Evolutionary conservation across 2,329 filamentous ascomycete species (phyloP).

Genomic region (Orbilia quercus): DNA sequence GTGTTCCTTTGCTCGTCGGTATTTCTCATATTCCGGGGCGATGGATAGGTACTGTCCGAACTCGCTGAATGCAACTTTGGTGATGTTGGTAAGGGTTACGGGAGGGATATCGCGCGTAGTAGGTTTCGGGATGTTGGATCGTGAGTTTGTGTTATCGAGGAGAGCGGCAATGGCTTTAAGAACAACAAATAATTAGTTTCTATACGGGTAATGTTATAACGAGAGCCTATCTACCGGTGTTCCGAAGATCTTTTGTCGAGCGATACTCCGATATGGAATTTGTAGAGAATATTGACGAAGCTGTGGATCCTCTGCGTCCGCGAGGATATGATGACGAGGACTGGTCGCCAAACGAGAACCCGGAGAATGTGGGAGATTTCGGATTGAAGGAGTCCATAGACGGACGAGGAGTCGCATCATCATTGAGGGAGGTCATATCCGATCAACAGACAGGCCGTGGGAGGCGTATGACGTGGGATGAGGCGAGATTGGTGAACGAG

Average conservation of each 20-base stretch:
- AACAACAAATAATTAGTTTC: conserved; percentile 51
- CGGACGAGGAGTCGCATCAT: conserved; percentile 42
- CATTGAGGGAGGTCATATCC: conserved; percentile 38
- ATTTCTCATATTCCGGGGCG: conserved; percentile 88
- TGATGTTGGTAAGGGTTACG: conserved; percentile 88
- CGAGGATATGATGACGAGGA: conserved; percentile 34
- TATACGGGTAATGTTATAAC: no score
- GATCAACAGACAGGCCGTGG: conserved; percentile 15
- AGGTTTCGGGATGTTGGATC: conserved; percentile 85
- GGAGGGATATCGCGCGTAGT: conserved; percentile 91
- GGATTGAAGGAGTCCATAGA: conserved; percentile 48
- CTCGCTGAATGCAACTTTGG: conserved; percentile 79
- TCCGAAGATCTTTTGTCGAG: conserved; percentile 30
- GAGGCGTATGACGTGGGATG: background rate
- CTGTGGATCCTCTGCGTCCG: conserved; percentile 78
- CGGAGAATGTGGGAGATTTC: conserved; percentile 46
- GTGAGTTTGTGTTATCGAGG: conserved; percentile 76
- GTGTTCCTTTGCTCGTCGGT: conserved; percentile 83
- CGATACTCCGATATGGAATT: conserved; percentile 52
- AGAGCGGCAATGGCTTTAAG: conserved; percentile 84
- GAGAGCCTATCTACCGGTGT: conserved; percentile 22
- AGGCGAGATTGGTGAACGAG: background rate
- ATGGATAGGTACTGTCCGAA: conserved; percentile 88
- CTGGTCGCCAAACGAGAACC: conserved; percentile 44
- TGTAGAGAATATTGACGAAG: conserved; percentile 83